Percentiles rank a stretch among this genome's conserved stretches.
Conservation (phyloP, 2,329 filamentous ascomycete species). For the Coniosporium tulheliwenetii region DNA sequence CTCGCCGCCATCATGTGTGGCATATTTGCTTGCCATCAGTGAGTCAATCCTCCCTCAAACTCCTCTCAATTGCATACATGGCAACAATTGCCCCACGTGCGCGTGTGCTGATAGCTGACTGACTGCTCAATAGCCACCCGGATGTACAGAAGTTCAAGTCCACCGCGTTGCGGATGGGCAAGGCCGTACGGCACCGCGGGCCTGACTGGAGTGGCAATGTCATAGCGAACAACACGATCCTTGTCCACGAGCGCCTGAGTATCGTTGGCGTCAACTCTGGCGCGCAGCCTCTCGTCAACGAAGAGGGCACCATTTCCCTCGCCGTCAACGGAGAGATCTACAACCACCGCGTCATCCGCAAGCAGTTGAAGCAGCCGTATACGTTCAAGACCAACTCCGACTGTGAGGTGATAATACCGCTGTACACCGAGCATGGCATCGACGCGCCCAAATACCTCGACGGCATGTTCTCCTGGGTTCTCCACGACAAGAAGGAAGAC, state of each 20-base stretch:
- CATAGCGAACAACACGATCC: slow-evolving; percentile 80
- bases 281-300: slow-evolving; percentile 87
- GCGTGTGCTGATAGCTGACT: not conserved
- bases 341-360: slow-evolving; percentile 93
- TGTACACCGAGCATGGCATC: slow-evolving; percentile 88
- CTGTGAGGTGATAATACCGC: slow-evolving; percentile 95
- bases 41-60: slow-evolving; percentile 15
- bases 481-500: slow-evolving; percentile 91
- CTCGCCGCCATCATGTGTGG: slow-evolving; percentile 61
- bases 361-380: slow-evolving; percentile 67
- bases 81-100: slow-evolving; percentile 10
- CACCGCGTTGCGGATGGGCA: slow-evolving; percentile 79
- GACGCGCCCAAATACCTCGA: slow-evolving; percentile 89
- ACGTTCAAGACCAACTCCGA: slow-evolving; percentile 98
- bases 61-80: slow-evolving; percentile 7
- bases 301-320: slow-evolving; percentile 73
- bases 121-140: slow-evolving; percentile 45
- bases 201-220: slow-evolving; percentile 99
- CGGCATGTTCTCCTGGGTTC: slow-evolving; percentile 98
- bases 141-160: slow-evolving; percentile 96
- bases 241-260: slow-evolving; percentile 92
- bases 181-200: slow-evolving; percentile 88
- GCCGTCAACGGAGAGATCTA: slow-evolving; percentile 99
- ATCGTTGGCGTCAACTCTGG: slow-evolving; percentile 96
- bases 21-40: slow-evolving; percentile 92